These are phyloP conservation scores for Batrachochytrium dendrobatidis DNA, from an alignment of 371 early-diverging fungal species.

Conservation along the genomic window DNA sequence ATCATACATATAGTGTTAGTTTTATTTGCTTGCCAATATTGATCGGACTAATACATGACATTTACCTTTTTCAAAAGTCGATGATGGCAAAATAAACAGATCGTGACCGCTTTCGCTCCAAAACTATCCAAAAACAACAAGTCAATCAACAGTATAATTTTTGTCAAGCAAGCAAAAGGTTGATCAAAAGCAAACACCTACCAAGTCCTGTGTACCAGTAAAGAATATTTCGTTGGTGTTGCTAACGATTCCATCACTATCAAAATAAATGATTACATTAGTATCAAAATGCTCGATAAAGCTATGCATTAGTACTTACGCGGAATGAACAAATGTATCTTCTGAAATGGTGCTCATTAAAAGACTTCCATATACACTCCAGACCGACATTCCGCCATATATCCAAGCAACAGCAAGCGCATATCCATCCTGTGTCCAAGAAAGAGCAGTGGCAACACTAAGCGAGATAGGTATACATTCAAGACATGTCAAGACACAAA, in stretches of 20 bases:
- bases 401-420: constrained; percentile 66
- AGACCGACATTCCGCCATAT: constrained; percentile 57
- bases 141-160: not conserved
- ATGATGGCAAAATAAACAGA: constrained; percentile 46
- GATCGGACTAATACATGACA: not conserved
- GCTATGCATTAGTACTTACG: constrained; percentile 10
- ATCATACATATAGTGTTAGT: not conserved
- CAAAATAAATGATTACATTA: not conserved
- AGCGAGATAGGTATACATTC: constrained; percentile 8
- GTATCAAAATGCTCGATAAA: not conserved
- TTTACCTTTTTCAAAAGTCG: constrained; percentile 25
- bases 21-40: not conserved
- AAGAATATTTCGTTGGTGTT: constrained; percentile 26
- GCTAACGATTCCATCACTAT: constrained; percentile 11
- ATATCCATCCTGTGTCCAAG: constrained; percentile 73
- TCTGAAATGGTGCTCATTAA: constrained; percentile 52
- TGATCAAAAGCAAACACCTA: not conserved
- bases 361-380: constrained; percentile 74
- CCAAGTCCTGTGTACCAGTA: constrained; percentile 17
- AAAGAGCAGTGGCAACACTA: constrained; percentile 36
- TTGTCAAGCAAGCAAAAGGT: not conserved
- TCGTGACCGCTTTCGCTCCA: constrained; percentile 71
- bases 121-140: constrained; percentile 43
- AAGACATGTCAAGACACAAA: not conserved
- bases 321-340: constrained; percentile 31